Percentiles rank a stretch among this genome's conserved stretches.
Conservation (phyloP, 192 early-diverging fungal genomes). For the Tieghemiomyces parasiticus region DNA sequence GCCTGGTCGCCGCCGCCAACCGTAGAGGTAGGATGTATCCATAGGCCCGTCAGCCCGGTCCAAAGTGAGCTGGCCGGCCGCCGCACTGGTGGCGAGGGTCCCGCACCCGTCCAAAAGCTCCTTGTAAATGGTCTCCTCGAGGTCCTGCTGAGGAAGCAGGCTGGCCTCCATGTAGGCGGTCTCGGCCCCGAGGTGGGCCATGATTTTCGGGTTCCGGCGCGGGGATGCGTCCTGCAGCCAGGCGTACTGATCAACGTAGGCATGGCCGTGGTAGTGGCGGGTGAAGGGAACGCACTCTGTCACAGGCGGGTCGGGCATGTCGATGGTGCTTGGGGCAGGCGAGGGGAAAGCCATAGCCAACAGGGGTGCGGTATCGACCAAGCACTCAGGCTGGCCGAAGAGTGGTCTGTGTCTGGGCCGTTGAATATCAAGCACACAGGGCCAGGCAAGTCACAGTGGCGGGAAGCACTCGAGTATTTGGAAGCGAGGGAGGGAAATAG, state of each 20-base stretch:
- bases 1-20: too few relatives aligned
- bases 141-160: neutral
- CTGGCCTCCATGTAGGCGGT: neutral
- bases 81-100: neutral
- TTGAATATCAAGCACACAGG: too few relatives aligned
- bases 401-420: too few relatives aligned
- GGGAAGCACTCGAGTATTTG: too few relatives aligned
- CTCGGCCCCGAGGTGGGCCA: neutral
- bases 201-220: neutral
- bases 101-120: neutral
- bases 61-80: neutral
- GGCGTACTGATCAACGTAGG: neutral
- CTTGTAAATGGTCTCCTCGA: neutral
- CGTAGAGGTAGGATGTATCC: neutral
- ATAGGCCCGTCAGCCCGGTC: neutral
- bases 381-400: too few relatives aligned
- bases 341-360: slow-evolving; percentile 5
- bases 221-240: slow-evolving; percentile 1
- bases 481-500: too few relatives aligned
- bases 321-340: neutral
- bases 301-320: neutral
- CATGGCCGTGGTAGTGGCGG: slow-evolving; percentile 1
- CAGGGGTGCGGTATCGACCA: too few relatives aligned
- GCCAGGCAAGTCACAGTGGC: too few relatives aligned
- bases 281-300: neutral